These are phyloP conservation scores for Geranium incanum DNA, from an alignment of 441 rosid genomes.

Conservation along the genomic window DNA sequence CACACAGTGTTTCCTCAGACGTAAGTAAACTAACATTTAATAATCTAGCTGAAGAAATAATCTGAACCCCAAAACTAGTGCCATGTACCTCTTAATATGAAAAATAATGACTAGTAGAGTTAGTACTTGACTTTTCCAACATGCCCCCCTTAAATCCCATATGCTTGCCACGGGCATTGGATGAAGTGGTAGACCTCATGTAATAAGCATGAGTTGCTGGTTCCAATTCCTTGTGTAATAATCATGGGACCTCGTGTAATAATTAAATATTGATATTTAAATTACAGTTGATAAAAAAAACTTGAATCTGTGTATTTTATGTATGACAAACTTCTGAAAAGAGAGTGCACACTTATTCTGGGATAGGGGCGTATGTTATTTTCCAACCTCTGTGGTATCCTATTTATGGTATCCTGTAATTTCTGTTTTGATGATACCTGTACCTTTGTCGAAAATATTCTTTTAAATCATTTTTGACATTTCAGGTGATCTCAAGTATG, in stretches of 20 bases:
- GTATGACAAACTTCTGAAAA: neutral
- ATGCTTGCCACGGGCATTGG: too few species aligned
- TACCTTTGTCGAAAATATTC: neutral
- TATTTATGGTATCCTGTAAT: constrained; percentile 39
- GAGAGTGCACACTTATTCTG: too few species aligned
- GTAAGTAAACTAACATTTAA: constrained; percentile 33
- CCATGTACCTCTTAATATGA: constrained; percentile 19
- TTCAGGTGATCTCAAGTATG: constrained; percentile 86
- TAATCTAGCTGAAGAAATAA: neutral
- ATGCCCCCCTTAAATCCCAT: neutral
- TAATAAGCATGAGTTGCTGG: too few species aligned
- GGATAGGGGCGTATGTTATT: too few species aligned
- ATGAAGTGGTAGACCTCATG: too few species aligned
- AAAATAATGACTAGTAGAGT: neutral
- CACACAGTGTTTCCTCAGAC: constrained; percentile 82
- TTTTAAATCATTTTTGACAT: neutral
- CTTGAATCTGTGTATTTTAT: neutral
- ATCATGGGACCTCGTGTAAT: too few species aligned
- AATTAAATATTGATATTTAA: too few species aligned
- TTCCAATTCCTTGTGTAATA: too few species aligned
- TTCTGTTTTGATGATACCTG: constrained; percentile 2
- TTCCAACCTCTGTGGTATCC: constrained; percentile 19
- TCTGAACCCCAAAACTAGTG: neutral
- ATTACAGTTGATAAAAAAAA: too few species aligned
- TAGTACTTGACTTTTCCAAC: neutral